Evolutionary conservation across 768 basidiomycete genomes (phyloP).

Genomic region (Russula vinacea): DNA sequence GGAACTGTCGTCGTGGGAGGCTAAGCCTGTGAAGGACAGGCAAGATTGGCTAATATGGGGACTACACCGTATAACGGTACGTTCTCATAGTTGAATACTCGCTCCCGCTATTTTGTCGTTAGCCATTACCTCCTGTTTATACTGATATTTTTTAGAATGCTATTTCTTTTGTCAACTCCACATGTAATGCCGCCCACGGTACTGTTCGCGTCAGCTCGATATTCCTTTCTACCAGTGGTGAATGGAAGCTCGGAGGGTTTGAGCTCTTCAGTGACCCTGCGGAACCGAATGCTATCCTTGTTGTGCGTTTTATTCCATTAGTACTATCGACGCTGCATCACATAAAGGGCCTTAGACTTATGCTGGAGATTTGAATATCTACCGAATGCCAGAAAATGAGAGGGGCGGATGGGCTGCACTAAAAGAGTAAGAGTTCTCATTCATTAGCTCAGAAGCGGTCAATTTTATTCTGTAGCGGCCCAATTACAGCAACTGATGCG

Average conservation of each 20-base stretch:
- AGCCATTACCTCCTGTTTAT: neutral
- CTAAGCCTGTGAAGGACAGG: slow-evolving; percentile 57
- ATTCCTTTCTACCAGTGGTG: slow-evolving; percentile 89
- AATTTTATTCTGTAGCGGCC: slow-evolving; percentile 45
- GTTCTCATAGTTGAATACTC: slow-evolving; percentile 34
- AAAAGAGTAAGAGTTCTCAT: slow-evolving; percentile 62
- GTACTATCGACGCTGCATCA: slow-evolving; percentile 24
- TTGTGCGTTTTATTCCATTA: slow-evolving; percentile 51
- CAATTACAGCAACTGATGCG: slow-evolving; percentile 69
- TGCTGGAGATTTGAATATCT: slow-evolving; percentile 59
- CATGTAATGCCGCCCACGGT: slow-evolving; percentile 79
- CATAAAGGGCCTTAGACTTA: slow-evolving; percentile 49
- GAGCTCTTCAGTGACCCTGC: slow-evolving; percentile 82
- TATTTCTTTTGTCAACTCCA: slow-evolving; percentile 83
- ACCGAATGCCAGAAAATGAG: slow-evolving; percentile 82
- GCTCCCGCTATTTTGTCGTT: neutral
- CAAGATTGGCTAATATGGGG: slow-evolving; percentile 96
- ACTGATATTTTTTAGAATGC: slow-evolving; percentile 57
- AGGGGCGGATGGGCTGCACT: slow-evolving; percentile 79
- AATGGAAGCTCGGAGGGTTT: slow-evolving; percentile 96
- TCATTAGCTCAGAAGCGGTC: slow-evolving; percentile 11
- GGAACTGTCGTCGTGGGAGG: slow-evolving; percentile 59
- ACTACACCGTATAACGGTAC: slow-evolving; percentile 80
- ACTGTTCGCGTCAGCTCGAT: slow-evolving; percentile 70
- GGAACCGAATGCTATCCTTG: slow-evolving; percentile 74